Percentiles rank a stretch among this genome's conserved stretches.
Evolutionary conservation across 352 stramenopile species (phyloP).

Genomic region (Globisporangium perplexum): DNA sequence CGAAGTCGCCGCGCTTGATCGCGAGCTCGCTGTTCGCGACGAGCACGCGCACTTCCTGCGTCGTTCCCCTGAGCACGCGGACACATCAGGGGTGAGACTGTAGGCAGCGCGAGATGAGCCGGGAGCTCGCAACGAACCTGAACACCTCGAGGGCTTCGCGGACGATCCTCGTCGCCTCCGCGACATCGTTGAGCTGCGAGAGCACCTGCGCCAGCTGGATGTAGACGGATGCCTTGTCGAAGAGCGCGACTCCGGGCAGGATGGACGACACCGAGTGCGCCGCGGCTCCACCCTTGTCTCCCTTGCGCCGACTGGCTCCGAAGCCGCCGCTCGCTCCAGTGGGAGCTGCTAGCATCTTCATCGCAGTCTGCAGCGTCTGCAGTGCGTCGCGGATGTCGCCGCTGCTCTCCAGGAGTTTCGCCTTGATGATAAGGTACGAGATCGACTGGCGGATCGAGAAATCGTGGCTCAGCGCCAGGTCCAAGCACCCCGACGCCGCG

Average conservation of each 20-base stretch:
- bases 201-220: slow-evolving; percentile 82
- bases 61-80: slow-evolving; percentile 40
- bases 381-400: slow-evolving; percentile 80
- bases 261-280: too few relatives aligned
- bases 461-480: slow-evolving; percentile 87
- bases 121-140: slow-evolving; percentile 25
- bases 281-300: slow-evolving; percentile 6
- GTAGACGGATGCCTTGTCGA: slow-evolving; percentile 86
- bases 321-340: slow-evolving; percentile 5
- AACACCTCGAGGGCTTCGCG: slow-evolving; percentile 71
- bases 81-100: too few relatives aligned
- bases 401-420: slow-evolving; percentile 68
- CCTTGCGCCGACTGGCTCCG: slow-evolving; percentile 7
- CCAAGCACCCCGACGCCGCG: slow-evolving; percentile 64
- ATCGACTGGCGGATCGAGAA: slow-evolving; percentile 84
- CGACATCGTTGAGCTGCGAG: slow-evolving; percentile 70
- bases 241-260: slow-evolving; percentile 36
- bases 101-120: too few relatives aligned
- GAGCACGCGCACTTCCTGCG: slow-evolving; percentile 88
- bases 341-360: slow-evolving; percentile 45
- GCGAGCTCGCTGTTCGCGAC: slow-evolving; percentile 89
- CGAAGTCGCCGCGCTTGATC: slow-evolving; percentile 88
- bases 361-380: slow-evolving; percentile 67
- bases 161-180: slow-evolving; percentile 57
- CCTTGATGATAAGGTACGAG: slow-evolving; percentile 87